These are phyloP conservation scores for Quercus ilex DNA, from an alignment of 306 rosid genomes.

Conservation along the genomic window DNA sequence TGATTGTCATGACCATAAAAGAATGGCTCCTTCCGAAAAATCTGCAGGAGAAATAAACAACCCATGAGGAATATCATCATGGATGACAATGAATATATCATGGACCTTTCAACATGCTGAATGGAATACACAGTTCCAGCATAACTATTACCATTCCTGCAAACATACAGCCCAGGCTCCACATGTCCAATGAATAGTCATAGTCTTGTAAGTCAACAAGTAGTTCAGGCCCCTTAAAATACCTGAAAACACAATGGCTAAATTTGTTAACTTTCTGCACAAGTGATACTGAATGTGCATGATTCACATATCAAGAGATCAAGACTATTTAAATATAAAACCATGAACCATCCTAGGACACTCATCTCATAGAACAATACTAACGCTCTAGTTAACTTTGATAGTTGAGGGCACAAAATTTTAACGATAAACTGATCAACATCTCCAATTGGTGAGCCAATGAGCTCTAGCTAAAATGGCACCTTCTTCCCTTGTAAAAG, in stretches of 20 bases:
- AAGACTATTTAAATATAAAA: neutral
- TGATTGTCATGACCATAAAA: slow-evolving; percentile 98
- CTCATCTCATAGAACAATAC: neutral
- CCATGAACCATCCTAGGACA: neutral
- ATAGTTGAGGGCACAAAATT: neutral
- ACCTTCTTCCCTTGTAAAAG: too few relatives aligned
- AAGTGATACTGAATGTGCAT: neutral
- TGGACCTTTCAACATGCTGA: neutral
- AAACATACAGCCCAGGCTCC: slow-evolving; percentile 99
- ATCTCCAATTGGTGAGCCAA: neutral
- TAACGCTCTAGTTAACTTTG: neutral
- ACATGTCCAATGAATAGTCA: slow-evolving; percentile 90
- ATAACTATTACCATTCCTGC: slow-evolving; percentile 89
- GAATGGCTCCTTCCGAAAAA: slow-evolving; percentile 95
- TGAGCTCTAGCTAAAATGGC: too few relatives aligned
- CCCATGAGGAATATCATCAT: neutral
- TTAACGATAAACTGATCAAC: neutral
- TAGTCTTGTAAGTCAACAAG: slow-evolving; percentile 85
- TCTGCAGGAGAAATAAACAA: slow-evolving; percentile 31
- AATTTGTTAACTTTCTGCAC: neutral
- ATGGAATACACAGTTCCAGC: slow-evolving; percentile 7
- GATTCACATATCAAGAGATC: neutral
- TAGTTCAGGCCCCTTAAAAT: slow-evolving; percentile 91
- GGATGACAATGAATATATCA: neutral
- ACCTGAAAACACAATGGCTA: slow-evolving; percentile 44